These are phyloP conservation scores for Populus ilicifolia DNA, from an alignment of 345 rosid genomes.

Conservation along the genomic window DNA sequence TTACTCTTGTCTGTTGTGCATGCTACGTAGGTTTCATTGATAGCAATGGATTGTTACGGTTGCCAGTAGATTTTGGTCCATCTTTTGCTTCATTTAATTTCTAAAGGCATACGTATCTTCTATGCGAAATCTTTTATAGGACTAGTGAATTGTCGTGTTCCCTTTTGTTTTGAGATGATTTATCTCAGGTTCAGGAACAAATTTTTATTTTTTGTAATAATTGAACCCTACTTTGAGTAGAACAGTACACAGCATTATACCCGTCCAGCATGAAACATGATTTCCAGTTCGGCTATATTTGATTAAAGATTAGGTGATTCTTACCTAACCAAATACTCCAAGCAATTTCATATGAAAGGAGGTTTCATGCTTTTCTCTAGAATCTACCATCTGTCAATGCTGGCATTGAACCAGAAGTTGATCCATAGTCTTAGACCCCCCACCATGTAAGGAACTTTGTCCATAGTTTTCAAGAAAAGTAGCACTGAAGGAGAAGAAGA, in stretches of 20 bases:
- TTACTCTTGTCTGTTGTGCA: constrained; percentile 28
- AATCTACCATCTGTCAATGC: not conserved
- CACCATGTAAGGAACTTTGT: not conserved
- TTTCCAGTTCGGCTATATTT: no score
- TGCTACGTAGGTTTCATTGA: constrained; percentile 42
- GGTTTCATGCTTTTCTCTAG: not conserved
- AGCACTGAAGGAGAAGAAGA: not conserved
- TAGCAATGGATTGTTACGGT: constrained; percentile 5
- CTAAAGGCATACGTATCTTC: not conserved
- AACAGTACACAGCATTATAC: no score
- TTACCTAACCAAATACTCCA: not conserved
- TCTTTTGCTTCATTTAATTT: constrained; percentile 23
- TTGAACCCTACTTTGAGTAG: no score
- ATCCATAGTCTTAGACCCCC: not conserved
- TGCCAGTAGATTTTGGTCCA: constrained; percentile 1
- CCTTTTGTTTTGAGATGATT: not conserved
- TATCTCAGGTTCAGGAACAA: no score
- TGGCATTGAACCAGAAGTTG: not conserved
- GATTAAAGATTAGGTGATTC: not conserved
- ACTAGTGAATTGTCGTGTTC: not conserved
- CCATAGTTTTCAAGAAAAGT: no score
- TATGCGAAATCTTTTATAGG: not conserved
- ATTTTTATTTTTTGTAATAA: no score
- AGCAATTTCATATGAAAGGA: not conserved
- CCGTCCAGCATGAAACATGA: no score